Base-by-base conservation (phyloP, 1,139 yeast species). In the Pichia inconspicua region DNA sequence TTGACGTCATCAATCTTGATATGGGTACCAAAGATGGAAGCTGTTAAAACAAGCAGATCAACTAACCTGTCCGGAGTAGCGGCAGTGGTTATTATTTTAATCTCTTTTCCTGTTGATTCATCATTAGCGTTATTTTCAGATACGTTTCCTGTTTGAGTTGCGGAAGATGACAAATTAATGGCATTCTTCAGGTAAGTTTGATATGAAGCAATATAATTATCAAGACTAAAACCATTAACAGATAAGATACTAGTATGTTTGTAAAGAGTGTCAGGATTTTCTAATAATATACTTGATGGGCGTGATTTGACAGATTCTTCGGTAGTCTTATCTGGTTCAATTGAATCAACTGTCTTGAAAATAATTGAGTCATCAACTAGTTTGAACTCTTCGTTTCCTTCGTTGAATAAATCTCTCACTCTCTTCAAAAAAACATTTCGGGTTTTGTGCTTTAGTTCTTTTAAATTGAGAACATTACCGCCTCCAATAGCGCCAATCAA, bases 1-100 rank as follows among this genome's bases (percentile, higher is more conserved):
- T 69, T 69, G 42, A 73, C 58, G 53, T 77, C 82, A 11, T 64
- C 66, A 17, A 68, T 64, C 31, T 67, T 65, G 10, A 77, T 71
- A 46, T 68, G 66, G 14, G 73, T 70, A 2, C 78, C 75, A 58
- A 82, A 81, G 25, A 79, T 75, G 38, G 77, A 72, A 2, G 82
- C 75, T 0, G 85, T 83, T 31, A 82, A 62, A 4, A 82, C 85
- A 46, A 82, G 63, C 27, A 82, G 69, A 61, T 82, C 88, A 40
- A 81, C 70, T 50, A 82, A 66, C 51, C 79, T 74, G 12, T 80
- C 83, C 47, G 81, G 61, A 7, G 80, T 73, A 2, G 83, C 85
- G 11, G 85, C 77, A 56, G 80, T 80, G 11, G 65, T 55, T 6
- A 47, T 42, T 27, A 55, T 55, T 8, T 34, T 34, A 9, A 34